Base-by-base conservation (phyloP, 345 rosid genomes). In the Rhizophora apiculata region DNA sequence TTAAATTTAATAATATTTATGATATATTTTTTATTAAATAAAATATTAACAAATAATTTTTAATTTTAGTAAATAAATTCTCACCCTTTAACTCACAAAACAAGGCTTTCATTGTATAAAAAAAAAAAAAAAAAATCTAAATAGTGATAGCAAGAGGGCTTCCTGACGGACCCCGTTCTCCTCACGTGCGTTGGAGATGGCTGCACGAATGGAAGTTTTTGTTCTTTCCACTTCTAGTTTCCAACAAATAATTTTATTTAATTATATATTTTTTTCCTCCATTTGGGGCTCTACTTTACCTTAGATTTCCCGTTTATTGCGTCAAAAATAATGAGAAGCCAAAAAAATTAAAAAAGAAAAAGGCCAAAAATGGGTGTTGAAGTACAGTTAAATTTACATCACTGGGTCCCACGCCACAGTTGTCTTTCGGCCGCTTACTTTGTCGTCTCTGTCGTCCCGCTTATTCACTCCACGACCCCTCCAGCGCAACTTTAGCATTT, bases 391-490 rank as follows among this genome's bases (percentile, higher is more conserved):
- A 66, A 69, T 64, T 68, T 65, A 69, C 74, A 34, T 54, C 63
- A 7, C 0, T n/a, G 74, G 75, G 81, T 62, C 85, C 80, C 77
- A 68, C 67, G 0, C 32, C 62, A 72, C 75, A 79, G 82, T 80
- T 77, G 59, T 70, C 79, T 79, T 79, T 81, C 70, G 81, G 83
- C 76, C 74, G 81, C 68, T 80, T 65, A 48, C 68, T 80, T 64
- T 80, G 84, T 77, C 84, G 79, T 61, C 31, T 80, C 69, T 70
- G 63, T 59, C 22, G 56, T 63, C 64, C 64, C 46, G 70, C 67
- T 62, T 63, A 70, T 26, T 26, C 30, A 55, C 30, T 55, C 16
- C 60, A 10, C 18, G 15, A 49, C 76, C 52, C 48, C 34, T 1
- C 0, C 0, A 0, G 78, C 21, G 64, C 24, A 75, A 6, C 36